These are phyloP conservation scores for Earliella scabrosa DNA, from an alignment of 1,284 basidiomycete species.

Conservation along the genomic window DNA sequence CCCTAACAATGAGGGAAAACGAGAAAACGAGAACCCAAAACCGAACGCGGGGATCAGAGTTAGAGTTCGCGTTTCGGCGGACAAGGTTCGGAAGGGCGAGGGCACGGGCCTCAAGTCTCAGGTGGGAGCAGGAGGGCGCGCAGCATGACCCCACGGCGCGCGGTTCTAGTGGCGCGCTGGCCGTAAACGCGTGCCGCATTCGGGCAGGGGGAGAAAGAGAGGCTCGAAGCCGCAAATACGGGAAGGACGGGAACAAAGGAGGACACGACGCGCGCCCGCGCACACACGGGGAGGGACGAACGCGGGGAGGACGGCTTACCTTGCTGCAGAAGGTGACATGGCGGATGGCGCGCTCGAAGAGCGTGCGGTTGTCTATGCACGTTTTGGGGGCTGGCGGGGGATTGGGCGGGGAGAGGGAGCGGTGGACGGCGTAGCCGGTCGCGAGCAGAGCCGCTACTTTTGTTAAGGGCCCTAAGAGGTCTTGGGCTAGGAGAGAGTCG, in stretches of 20 bases:
- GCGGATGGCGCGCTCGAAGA: slow-evolving; percentile 35
- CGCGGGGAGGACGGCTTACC: slow-evolving; percentile 18
- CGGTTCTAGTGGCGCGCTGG: too few species aligned
- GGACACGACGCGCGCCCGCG: too few species aligned
- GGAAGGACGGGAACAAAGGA: background rate
- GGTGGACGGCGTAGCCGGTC: slow-evolving; percentile 31
- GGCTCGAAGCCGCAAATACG: background rate
- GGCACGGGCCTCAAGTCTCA: too few species aligned
- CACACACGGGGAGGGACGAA: background rate
- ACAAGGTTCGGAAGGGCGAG: too few species aligned
- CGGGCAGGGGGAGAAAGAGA: too few species aligned
- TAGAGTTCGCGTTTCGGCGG: too few species aligned
- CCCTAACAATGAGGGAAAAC: too few species aligned
- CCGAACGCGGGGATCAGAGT: too few species aligned
- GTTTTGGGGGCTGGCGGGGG: slow-evolving; percentile 31
- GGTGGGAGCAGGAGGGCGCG: too few species aligned
- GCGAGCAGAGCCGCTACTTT: slow-evolving; percentile 30
- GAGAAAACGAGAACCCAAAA: too few species aligned
- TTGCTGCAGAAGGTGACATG: slow-evolving; percentile 38
- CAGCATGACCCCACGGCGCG: too few species aligned
- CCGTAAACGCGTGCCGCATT: too few species aligned
- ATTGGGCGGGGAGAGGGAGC: slow-evolving; percentile 34
- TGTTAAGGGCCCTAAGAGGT: slow-evolving; percentile 17
- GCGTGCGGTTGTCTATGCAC: slow-evolving; percentile 28
- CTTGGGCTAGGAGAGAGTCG: background rate